A percentile compares a stretch with the other conserved stretches of the same genome.
phyloP scores from a whole-genome alignment of 768 basidiomycete species.

The Calocybe cyanea region DNA sequence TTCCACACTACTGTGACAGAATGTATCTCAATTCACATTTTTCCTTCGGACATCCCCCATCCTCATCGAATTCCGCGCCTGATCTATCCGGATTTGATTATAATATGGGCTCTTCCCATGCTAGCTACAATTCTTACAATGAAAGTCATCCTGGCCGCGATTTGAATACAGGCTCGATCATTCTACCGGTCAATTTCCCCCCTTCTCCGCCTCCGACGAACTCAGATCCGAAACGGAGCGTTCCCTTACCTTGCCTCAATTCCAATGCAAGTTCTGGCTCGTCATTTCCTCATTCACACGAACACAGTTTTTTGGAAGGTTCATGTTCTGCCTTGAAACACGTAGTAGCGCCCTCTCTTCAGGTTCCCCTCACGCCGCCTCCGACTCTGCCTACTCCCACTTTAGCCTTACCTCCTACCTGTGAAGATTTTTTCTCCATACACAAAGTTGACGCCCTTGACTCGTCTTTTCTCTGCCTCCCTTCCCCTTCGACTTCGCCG shows the following conservation, averaged over 20 bases:
- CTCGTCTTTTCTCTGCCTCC: constrained; percentile 2
- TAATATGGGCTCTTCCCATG: constrained; percentile 10
- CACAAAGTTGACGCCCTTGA: constrained; percentile 12
- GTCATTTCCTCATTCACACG: neutral
- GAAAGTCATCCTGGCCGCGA: neutral
- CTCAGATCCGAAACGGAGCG: constrained; percentile 22
- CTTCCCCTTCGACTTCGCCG: constrained; percentile 5
- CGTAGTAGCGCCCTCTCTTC: constrained; percentile 22
- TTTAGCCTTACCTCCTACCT: constrained; percentile 32
- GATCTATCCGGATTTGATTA: constrained; percentile 12
- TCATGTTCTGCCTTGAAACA: constrained; percentile 28
- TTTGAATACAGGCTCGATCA: neutral
- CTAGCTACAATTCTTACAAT: neutral
- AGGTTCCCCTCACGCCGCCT: constrained; percentile 37
- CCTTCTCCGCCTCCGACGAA: constrained; percentile 26
- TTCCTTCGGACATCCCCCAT: constrained; percentile 1
- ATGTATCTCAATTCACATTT: constrained; percentile 2
- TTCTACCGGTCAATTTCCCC: constrained; percentile 3
- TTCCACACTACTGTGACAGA: constrained; percentile 4
- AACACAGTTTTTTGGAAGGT: constrained; percentile 20
- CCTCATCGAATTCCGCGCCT: constrained; percentile 9
- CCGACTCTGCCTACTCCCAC: constrained; percentile 36
- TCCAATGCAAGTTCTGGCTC: constrained; percentile 3
- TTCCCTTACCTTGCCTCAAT: constrained; percentile 19
- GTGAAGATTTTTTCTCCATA: constrained; percentile 18